Percentiles rank a stretch among this genome's conserved stretches.
Evolutionary conservation across 2,329 filamentous ascomycete species (phyloP).

Genomic region (Alternaria arborescens): DNA sequence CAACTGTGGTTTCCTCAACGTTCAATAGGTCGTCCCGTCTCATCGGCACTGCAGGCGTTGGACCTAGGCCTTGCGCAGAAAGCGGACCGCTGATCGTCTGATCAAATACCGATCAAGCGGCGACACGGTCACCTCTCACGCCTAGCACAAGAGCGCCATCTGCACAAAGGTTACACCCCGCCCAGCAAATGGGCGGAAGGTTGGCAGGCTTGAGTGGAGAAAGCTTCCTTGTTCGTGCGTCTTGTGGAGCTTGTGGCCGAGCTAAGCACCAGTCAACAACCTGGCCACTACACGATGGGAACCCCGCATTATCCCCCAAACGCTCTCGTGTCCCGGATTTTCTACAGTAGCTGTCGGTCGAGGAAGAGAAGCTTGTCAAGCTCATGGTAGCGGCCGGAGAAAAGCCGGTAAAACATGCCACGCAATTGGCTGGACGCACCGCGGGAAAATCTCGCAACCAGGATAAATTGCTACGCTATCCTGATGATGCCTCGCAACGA

Average conservation of each 20-base stretch:
- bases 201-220: constrained; percentile 27
- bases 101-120: constrained; percentile 1
- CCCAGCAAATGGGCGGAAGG: constrained; percentile 19
- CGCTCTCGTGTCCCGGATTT: constrained; percentile 8
- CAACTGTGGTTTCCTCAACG: constrained; percentile 1
- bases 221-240: constrained; percentile 26
- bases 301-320: constrained; percentile 20
- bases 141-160: not conserved
- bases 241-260: constrained; percentile 24
- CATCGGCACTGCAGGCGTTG: constrained; percentile 9
- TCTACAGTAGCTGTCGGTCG: not conserved
- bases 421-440: not conserved
- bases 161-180: constrained; percentile 25
- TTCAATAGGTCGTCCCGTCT: constrained; percentile 4
- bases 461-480: constrained; percentile 3
- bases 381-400: constrained; percentile 2
- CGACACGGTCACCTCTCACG: not conserved
- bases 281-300: not conserved
- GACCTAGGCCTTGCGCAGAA: constrained; percentile 3
- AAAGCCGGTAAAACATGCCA: not conserved
- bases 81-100: constrained; percentile 7
- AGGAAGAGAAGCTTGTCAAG: not conserved
- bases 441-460: constrained; percentile 1
- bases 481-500: constrained; percentile 16
- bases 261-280: constrained; percentile 11